Evolutionary conservation across 495 filamentous ascomycete species (phyloP), one percentile per base, ranked within the genome.

Genomic region (Ramalina intermedia): DNA sequence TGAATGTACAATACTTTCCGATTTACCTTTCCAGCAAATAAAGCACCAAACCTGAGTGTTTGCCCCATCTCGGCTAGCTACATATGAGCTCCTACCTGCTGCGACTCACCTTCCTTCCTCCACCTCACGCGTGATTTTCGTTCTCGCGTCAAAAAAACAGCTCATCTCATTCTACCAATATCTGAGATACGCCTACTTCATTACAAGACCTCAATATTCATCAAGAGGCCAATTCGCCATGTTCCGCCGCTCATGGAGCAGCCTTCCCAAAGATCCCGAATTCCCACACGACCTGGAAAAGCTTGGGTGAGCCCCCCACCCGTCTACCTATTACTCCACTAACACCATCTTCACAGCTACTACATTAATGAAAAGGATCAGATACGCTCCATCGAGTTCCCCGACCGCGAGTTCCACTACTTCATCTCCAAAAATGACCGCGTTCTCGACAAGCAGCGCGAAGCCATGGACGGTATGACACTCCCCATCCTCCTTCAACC

Each of bases 331-430:
- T 29, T 2, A 23, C 33, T 4, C 16, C 20, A 27, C 24, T 47
- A 20, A 47, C 27, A 39, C 17, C 41, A 26, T 47, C 52, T 9
- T n/a, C 24, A 20, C 44, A 87, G 84, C 13, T 88, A 84, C 58
- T 80, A 78, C 57, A 63, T 89, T 66, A 85, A 80, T 46, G 70
- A 78, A 3, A 63, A 75, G 8, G 82, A 87, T 55, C 79, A 86
- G 58, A 78, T 94, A 54, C 74, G 81, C 39, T 74, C 68, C 53
- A 78, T 83, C 51, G 66, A 72, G 8, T 64, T 84, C 49, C 78
- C 81, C 2, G 69, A 80, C 17, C 62, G 74, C 58, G 79, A 79
- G 57, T 90, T 85, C 67, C 70, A 82, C 51, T 93, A 69, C 73
- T 82, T 75, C 61, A 62, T 84, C 52, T 79, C 71, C 60, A 79